Evolutionary conservation across 2,329 filamentous ascomycete genomes (phyloP).

Genomic region (Colletotrichum neosansevieriae): DNA sequence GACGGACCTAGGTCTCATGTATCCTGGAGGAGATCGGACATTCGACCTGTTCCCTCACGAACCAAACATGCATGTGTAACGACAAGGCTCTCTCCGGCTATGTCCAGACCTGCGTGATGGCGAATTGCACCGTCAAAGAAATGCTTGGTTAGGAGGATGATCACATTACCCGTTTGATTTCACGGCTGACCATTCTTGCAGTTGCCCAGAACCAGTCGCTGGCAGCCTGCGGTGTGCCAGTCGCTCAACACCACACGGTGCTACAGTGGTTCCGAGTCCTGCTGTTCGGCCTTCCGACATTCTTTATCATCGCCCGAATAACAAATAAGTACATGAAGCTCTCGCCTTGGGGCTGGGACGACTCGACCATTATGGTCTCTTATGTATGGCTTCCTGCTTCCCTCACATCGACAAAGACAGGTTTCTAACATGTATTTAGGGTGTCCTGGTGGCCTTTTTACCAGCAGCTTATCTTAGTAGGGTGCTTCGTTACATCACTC

Average conservation of each 20-base stretch:
- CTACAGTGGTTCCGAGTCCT: conserved; percentile 20
- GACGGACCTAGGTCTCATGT: conserved; percentile 18
- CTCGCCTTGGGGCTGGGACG: conserved; percentile 32
- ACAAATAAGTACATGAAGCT: conserved; percentile 34
- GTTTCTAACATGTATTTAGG: background rate
- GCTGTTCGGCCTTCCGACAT: conserved; percentile 11
- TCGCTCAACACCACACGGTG: background rate
- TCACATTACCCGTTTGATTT: background rate
- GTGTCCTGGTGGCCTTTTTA: background rate
- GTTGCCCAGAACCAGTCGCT: conserved; percentile 21
- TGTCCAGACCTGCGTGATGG: conserved; percentile 27
- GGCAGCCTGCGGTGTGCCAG: conserved; percentile 25
- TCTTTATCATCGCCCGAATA: conserved; percentile 18
- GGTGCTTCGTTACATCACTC: background rate
- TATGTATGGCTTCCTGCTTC: conserved; percentile 19
- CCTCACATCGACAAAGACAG: too few species aligned
- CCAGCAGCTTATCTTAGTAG: conserved; percentile 17
- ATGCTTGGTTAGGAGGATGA: conserved; percentile 21
- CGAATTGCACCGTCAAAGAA: conserved; percentile 31
- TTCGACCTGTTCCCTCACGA: conserved; percentile 15
- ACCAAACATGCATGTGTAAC: conserved; percentile 35
- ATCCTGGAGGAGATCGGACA: conserved; percentile 29
- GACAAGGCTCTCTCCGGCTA: conserved; percentile 16
- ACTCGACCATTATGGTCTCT: conserved; percentile 26
- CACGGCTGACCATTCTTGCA: background rate